Evolutionary conservation across 1,284 basidiomycete genomes (phyloP).

Genomic region (Moesziomyces antarcticus): DNA sequence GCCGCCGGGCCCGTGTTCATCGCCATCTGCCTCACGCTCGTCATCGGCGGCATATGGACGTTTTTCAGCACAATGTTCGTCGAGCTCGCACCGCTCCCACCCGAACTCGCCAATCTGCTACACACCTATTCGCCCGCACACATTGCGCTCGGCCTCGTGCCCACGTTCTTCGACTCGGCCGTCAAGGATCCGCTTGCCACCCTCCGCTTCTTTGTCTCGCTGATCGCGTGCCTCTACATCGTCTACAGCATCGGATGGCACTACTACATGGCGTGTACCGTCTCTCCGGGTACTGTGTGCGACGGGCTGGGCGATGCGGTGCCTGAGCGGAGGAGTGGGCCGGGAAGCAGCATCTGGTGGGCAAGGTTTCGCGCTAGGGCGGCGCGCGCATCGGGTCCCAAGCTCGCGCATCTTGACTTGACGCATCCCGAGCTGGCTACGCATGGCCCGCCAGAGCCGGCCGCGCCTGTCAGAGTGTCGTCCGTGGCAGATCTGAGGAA

Average conservation of each 20-base stretch:
- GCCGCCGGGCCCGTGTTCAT: slow-evolving; percentile 91
- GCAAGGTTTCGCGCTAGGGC: slow-evolving; percentile 42
- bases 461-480: slow-evolving; percentile 37
- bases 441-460: slow-evolving; percentile 26
- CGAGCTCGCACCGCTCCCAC: slow-evolving; percentile 43
- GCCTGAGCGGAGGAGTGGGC: slow-evolving; percentile 53
- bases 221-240: slow-evolving; percentile 78
- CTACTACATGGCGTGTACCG: slow-evolving; percentile 84
- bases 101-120: slow-evolving; percentile 46
- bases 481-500: slow-evolving; percentile 37
- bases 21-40: slow-evolving; percentile 75
- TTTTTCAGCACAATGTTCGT: slow-evolving; percentile 73
- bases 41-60: slow-evolving; percentile 76
- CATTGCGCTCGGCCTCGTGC: slow-evolving; percentile 51
- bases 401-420: slow-evolving; percentile 6
- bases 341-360: slow-evolving; percentile 64
- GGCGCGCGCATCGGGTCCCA: slow-evolving; percentile 29
- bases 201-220: slow-evolving; percentile 42
- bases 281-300: slow-evolving; percentile 69
- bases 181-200: slow-evolving; percentile 28
- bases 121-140: slow-evolving; percentile 53
- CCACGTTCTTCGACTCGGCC: slow-evolving; percentile 33
- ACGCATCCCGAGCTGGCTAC: slow-evolving; percentile 3
- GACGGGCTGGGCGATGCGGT: slow-evolving; percentile 48
- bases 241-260: slow-evolving; percentile 81